Base-by-base conservation (phyloP, 768 basidiomycete species). In the Podaxis pistillaris region DNA sequence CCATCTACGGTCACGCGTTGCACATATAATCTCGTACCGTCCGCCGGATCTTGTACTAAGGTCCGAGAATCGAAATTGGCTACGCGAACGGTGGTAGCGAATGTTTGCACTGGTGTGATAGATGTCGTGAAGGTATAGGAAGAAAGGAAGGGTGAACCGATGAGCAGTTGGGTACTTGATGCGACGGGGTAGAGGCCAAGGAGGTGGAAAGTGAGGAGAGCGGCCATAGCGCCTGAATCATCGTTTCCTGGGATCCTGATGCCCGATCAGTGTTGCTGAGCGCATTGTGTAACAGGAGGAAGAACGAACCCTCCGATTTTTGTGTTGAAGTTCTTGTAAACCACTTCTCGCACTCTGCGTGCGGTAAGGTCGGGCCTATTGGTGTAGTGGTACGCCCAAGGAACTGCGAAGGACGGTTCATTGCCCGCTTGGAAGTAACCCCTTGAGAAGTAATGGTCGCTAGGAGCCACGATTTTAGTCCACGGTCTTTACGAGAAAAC, bases 141-240 rank as follows among this genome's bases (percentile, higher is more conserved):
- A 8, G 81, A 83, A 8, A 84, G 68, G 63, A 83, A 74, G 12
- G 83, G 82, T 3, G 80, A 77, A 7, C 79, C 78, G 59, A 84
- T 73, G 52, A 84, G 76, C 12, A 83, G 72, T 68, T 83, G 82
- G 4, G 69, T 76, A 1, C 81, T 78, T 1, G 79, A 66, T 2
- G 77, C 74, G 30, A 83, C 81, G 13, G 83, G 83, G 65, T 83
- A 84, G 37, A 84, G 69, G 0, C 83, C 83, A 15, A 83, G 70
- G 50, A 83, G 69, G 66, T 83, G 81, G 75, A 83, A 84, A 6
- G 74, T 72, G 12, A 83, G 76, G 19, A 83, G 75, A 6, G 80
- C 69, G 0, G 81, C 82, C 83, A 84, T 84, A 8, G 83, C 83
- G 24, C 79, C 83, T 4, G 79, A 80, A 66, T 83, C 81, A 64